phyloP scores from a whole-genome alignment of 306 rosid species.

The Sindora glabra region DNA sequence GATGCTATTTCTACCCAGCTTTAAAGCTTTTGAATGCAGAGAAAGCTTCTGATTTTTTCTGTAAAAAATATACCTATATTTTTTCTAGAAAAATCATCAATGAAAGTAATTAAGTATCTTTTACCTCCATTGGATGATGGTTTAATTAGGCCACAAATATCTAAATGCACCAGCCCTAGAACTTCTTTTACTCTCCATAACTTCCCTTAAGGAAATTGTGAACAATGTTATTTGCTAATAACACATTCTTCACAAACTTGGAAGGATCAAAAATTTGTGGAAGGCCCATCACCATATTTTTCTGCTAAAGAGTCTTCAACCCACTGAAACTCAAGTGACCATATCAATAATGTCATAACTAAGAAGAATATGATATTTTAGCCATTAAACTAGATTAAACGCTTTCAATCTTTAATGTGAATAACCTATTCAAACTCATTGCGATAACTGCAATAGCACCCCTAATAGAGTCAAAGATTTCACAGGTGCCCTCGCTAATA shows the following conservation, averaged over 20 bases:
- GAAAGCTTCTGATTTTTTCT: not conserved
- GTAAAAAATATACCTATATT: not conserved
- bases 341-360: not conserved
- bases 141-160: not conserved
- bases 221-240: not conserved
- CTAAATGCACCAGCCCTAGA: not conserved
- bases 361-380: too few species aligned
- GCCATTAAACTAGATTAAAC: too few species aligned
- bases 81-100: not conserved
- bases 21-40: not conserved
- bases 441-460: too few species aligned
- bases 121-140: not conserved
- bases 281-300: not conserved
- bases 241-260: not conserved
- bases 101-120: not conserved
- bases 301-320: not conserved
- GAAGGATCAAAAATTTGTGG: not conserved
- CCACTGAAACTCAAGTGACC: not conserved
- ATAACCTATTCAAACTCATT: too few species aligned
- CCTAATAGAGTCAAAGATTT: too few species aligned
- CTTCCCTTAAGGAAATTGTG: not conserved
- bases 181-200: not conserved
- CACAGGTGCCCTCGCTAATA: not conserved
- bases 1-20: not conserved
- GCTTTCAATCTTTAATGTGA: too few species aligned